Percentiles rank a stretch among this genome's conserved stretches.
Evolutionary conservation across 225 moss, liverwort and hornwort genomes (phyloP).

Genomic region (Anthoceros angustus): DNA sequence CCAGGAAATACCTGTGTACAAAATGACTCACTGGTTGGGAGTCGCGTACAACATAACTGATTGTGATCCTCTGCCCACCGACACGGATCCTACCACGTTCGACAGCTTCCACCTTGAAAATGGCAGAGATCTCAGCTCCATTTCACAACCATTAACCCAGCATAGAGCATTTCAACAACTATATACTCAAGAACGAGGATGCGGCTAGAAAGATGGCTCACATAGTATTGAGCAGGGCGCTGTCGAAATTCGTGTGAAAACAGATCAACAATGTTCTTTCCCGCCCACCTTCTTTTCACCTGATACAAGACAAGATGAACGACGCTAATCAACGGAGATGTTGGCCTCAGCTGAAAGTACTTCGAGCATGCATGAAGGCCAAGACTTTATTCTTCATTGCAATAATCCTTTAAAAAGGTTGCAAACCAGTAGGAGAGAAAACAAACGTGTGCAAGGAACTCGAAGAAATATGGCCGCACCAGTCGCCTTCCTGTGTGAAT

Average conservation of each 20-base stretch:
- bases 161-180: no score
- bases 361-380: no score
- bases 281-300: slow-evolving; percentile 85
- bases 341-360: no score
- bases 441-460: slow-evolving; percentile 75
- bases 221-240: slow-evolving; percentile 77
- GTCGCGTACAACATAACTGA: slow-evolving; percentile 48
- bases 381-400: no score
- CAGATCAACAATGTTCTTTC: slow-evolving; percentile 68
- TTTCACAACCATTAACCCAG: no score
- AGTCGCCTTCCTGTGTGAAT: slow-evolving; percentile 58
- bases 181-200: no score
- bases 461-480: slow-evolving; percentile 91
- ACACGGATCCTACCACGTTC: slow-evolving; percentile 72
- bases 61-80: slow-evolving; percentile 50
- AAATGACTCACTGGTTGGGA: slow-evolving; percentile 78
- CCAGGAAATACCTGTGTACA: slow-evolving; percentile 54
- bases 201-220: slow-evolving; percentile 9
- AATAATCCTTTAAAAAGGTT: no score
- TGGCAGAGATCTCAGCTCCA: slow-evolving; percentile 4
- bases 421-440: no score
- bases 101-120: slow-evolving; percentile 59
- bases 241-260: slow-evolving; percentile 80
- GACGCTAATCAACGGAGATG: not conserved
- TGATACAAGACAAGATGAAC: slow-evolving; percentile 13